Evolutionary conservation across 23 red algal genomes (phyloP).

Genomic region (Gracilaria gracilis): DNA sequence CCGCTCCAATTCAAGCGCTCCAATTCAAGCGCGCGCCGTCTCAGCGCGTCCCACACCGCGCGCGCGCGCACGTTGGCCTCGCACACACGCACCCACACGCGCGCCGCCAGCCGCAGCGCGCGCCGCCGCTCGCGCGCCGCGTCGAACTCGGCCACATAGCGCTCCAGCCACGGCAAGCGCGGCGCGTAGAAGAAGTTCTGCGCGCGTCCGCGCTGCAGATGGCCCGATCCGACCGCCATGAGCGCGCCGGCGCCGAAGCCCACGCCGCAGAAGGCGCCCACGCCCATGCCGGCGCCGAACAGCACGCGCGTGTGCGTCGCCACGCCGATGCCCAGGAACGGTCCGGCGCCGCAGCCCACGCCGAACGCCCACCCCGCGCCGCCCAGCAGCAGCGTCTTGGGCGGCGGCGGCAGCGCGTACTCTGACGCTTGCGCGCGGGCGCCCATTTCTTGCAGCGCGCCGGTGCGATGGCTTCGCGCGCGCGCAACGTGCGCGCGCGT

Average conservation of each 20-base stretch:
- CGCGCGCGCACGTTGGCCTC: background rate
- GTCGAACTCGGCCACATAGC: background rate
- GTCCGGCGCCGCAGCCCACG: conserved; percentile 68
- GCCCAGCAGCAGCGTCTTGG: conserved; percentile 50
- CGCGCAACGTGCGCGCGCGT: background rate
- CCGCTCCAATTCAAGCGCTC: background rate
- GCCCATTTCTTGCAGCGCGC: background rate
- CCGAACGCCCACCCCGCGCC: conserved; percentile 77
- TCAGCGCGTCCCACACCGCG: background rate
- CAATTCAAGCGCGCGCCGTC: background rate
- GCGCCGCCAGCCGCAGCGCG: background rate
- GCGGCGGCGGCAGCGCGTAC: conserved; percentile 70
- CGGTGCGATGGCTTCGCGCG: background rate
- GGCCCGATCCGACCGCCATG: conserved; percentile 52
- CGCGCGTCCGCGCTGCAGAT: conserved; percentile 41
- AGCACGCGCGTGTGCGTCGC: conserved; percentile 43
- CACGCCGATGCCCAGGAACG: conserved; percentile 73
- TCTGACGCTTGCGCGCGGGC: background rate
- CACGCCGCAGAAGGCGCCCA: conserved; percentile 72
- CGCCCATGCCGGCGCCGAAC: conserved; percentile 66
- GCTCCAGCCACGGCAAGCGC: conserved; percentile 27
- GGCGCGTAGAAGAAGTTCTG: conserved; percentile 55
- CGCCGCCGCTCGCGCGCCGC: background rate
- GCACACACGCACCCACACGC: background rate
- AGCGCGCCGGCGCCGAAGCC: conserved; percentile 70